phyloP scores from a whole-genome alignment of 192 early-diverging fungal species.

The Coemansia sp. region DNA sequence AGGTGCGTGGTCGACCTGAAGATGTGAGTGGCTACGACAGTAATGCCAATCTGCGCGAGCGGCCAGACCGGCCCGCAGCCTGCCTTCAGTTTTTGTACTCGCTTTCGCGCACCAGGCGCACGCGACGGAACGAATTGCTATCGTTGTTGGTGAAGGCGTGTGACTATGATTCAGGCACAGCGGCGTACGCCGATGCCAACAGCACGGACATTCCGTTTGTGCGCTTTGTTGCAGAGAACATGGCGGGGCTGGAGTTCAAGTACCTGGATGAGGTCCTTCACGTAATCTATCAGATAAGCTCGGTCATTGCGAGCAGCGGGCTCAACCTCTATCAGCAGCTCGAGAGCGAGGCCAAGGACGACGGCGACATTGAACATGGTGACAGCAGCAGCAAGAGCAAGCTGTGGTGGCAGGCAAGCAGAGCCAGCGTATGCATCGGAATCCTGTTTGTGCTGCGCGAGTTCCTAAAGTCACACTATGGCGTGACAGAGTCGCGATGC shows the following conservation, averaged over 20 bases:
- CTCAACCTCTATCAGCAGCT: conserved; percentile 58
- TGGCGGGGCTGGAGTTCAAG: conserved; percentile 78
- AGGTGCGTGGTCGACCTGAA: conserved; percentile 25
- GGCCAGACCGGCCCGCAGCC: conserved; percentile 52
- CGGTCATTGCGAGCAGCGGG: conserved; percentile 71
- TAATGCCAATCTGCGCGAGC: conserved; percentile 21
- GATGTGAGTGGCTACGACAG: conserved; percentile 51
- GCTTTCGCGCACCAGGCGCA: conserved; percentile 63
- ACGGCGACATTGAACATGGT: neutral
- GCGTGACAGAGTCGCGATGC: conserved; percentile 56
- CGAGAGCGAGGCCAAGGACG: conserved; percentile 23
- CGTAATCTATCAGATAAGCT: conserved; percentile 70
- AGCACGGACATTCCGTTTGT: conserved; percentile 59
- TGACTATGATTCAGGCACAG: conserved; percentile 57
- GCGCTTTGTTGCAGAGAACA: conserved; percentile 81
- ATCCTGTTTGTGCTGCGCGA: conserved; percentile 65
- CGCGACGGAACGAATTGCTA: conserved; percentile 73
- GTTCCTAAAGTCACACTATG: conserved; percentile 62
- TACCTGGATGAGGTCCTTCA: conserved; percentile 77
- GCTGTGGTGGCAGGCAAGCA: conserved; percentile 38
- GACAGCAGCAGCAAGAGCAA: neutral
- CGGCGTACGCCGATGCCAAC: neutral
- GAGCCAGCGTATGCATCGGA: conserved; percentile 60
- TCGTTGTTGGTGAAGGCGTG: conserved; percentile 65
- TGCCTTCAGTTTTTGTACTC: conserved; percentile 67